Percentiles rank a stretch among this genome's conserved stretches.
Conservation (phyloP, 1,139 yeast species). For the Taphrina betulina region DNA sequence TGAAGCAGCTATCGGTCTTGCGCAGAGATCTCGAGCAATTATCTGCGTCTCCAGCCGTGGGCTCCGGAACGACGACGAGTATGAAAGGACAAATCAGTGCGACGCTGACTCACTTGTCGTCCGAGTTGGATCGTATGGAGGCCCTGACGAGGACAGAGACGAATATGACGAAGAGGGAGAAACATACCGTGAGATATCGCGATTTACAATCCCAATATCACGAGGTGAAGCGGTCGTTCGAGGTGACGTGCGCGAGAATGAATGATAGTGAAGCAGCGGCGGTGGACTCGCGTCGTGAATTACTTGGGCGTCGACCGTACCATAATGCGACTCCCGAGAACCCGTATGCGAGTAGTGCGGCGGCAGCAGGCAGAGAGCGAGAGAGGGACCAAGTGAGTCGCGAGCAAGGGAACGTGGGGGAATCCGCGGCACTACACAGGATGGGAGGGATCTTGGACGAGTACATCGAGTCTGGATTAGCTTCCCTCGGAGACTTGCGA, state of each 20-base stretch:
- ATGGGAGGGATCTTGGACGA: slow-evolving; percentile 84
- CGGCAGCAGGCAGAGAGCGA: slow-evolving; percentile 1
- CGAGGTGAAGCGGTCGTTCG: slow-evolving; percentile 12
- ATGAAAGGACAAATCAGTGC: slow-evolving; percentile 20
- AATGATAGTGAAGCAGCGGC: slow-evolving; percentile 12
- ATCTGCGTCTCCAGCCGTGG: not conserved
- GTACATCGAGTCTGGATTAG: slow-evolving; percentile 83
- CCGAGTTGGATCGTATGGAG: slow-evolving; percentile 15
- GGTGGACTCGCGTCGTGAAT: slow-evolving; percentile 12
- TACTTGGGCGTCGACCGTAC: slow-evolving; percentile 27
- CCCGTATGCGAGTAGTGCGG: slow-evolving; percentile 24
- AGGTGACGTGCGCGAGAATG: not conserved
- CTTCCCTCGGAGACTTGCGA: slow-evolving; percentile 79
- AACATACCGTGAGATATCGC: not conserved
- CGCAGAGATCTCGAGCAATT: slow-evolving; percentile 25
- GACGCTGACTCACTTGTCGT: slow-evolving; percentile 6
- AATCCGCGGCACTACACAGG: slow-evolving; percentile 56
- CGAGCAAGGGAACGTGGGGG: slow-evolving; percentile 37
- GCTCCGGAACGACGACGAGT: not conserved
- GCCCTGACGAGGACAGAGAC: slow-evolving; percentile 18
- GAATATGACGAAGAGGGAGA: slow-evolving; percentile 15
- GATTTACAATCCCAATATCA: slow-evolving; percentile 14
- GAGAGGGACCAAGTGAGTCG: slow-evolving; percentile 21
- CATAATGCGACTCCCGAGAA: slow-evolving; percentile 30
- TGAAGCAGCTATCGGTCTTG: slow-evolving; percentile 18